A percentile compares a stretch with the other conserved stretches of the same genome.
Evolutionary conservation across 768 basidiomycete species (phyloP).

Genomic region (Calvatia gigantea): DNA sequence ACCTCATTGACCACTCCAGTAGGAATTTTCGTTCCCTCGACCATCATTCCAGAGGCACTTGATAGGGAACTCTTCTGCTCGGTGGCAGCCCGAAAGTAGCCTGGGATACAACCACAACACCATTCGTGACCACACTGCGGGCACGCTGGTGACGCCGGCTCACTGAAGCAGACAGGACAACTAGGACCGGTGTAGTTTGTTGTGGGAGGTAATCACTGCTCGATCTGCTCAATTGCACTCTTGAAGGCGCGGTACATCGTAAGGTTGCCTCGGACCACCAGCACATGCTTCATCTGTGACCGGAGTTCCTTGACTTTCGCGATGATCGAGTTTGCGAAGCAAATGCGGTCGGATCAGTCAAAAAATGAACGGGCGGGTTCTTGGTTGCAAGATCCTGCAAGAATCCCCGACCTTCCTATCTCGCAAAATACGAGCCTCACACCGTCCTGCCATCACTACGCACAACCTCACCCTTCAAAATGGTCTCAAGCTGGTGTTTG

Average conservation of each 20-base stretch:
- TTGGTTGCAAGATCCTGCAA: slow-evolving; percentile 38
- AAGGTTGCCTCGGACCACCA: slow-evolving; percentile 56
- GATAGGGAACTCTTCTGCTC: slow-evolving; percentile 66
- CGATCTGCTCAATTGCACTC: slow-evolving; percentile 29
- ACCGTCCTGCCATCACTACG: slow-evolving; percentile 44
- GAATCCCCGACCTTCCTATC: slow-evolving; percentile 38
- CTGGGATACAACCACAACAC: slow-evolving; percentile 59
- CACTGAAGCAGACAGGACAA: slow-evolving; percentile 73
- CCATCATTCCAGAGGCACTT: slow-evolving; percentile 65
- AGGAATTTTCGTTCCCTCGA: slow-evolving; percentile 54
- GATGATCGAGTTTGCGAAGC: slow-evolving; percentile 43
- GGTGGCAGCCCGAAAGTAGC: slow-evolving; percentile 55
- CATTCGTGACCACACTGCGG: slow-evolving; percentile 66
- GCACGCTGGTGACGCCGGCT: slow-evolving; percentile 45
- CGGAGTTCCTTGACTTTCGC: slow-evolving; percentile 42
- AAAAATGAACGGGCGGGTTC: slow-evolving; percentile 39
- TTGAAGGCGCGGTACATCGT: slow-evolving; percentile 25
- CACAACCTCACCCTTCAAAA: slow-evolving; percentile 59
- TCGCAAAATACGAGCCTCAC: slow-evolving; percentile 66
- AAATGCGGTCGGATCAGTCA: slow-evolving; percentile 37
- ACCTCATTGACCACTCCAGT: slow-evolving; percentile 46
- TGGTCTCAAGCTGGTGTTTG: slow-evolving; percentile 59
- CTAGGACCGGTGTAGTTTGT: slow-evolving; percentile 6
- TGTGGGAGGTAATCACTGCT: slow-evolving; percentile 31
- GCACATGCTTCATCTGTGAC: slow-evolving; percentile 32